Conservation (phyloP, 768 basidiomycete species). For the Boletus eberwhitei region DNA sequence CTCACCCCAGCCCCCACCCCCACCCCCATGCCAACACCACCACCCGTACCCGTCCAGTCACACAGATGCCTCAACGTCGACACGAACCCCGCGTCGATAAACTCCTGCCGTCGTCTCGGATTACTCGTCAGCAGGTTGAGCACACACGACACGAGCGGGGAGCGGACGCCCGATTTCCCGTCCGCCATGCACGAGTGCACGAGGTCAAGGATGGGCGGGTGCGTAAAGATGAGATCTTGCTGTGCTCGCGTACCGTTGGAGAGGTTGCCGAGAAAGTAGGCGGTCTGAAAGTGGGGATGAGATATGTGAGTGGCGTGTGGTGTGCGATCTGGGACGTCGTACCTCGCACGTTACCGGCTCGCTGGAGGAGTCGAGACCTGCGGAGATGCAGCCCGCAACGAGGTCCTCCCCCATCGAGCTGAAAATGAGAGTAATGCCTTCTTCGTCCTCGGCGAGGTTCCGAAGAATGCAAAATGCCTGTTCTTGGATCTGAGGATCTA, state of each 20-base stretch:
- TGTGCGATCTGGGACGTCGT: background rate
- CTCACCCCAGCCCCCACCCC: conserved; percentile 2
- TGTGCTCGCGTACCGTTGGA: conserved; percentile 53
- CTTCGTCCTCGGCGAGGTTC: conserved; percentile 64
- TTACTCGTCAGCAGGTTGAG: conserved; percentile 50
- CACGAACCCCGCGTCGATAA: conserved; percentile 45
- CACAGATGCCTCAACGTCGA: conserved; percentile 41
- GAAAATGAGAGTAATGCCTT: conserved; percentile 62
- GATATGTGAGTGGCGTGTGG: background rate
- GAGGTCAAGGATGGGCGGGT: conserved; percentile 48
- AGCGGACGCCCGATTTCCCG: conserved; percentile 52
- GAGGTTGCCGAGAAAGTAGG: conserved; percentile 64
- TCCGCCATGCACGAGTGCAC: conserved; percentile 61
- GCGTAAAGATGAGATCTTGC: conserved; percentile 50
- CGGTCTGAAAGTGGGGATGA: conserved; percentile 38
- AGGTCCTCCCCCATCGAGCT: conserved; percentile 45
- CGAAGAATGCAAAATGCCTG: conserved; percentile 66
- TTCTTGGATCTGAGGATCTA: conserved; percentile 57
- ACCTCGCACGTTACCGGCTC: conserved; percentile 58
- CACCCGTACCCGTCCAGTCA: conserved; percentile 32
- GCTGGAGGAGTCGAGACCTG: conserved; percentile 47
- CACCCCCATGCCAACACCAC: conserved; percentile 1
- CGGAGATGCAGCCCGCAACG: conserved; percentile 45
- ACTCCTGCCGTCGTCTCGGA: conserved; percentile 33
- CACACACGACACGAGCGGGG: conserved; percentile 60